Evolutionary conservation across 371 early-diverging fungal genomes (phyloP).

Genomic region (Synchytrium microbalum): DNA sequence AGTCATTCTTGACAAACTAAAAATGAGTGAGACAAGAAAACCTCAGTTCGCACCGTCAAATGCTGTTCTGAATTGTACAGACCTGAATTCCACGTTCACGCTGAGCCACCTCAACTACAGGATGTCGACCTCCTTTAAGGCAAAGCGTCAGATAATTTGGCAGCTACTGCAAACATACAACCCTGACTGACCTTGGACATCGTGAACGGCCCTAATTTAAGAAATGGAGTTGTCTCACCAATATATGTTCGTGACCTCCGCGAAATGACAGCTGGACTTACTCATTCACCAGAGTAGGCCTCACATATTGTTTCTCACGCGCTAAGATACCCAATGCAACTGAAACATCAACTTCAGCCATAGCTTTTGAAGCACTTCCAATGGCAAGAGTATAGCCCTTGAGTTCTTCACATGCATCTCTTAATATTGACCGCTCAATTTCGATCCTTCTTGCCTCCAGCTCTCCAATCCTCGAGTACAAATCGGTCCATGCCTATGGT

Average conservation of each 20-base stretch:
- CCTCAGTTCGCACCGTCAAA: background rate
- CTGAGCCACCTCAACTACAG: slow-evolving; percentile 77
- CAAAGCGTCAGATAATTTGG: background rate
- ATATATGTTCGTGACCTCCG: too few species aligned
- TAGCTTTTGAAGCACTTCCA: slow-evolving; percentile 20
- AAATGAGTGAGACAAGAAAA: slow-evolving; percentile 20
- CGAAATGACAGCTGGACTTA: too few species aligned
- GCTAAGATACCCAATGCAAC: slow-evolving; percentile 53
- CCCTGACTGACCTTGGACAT: slow-evolving; percentile 6
- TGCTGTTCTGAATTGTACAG: background rate
- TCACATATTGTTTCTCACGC: slow-evolving; percentile 40
- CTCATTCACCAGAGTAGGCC: slow-evolving; percentile 51
- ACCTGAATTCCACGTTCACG: too few species aligned
- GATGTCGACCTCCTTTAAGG: slow-evolving; percentile 65
- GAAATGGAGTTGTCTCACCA: background rate
- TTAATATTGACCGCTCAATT: slow-evolving; percentile 15
- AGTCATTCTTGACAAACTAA: slow-evolving; percentile 69
- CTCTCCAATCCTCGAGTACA: background rate
- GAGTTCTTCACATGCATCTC: slow-evolving; percentile 19
- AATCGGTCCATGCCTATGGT: background rate
- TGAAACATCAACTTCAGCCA: slow-evolving; percentile 66
- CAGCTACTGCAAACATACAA: slow-evolving; percentile 2
- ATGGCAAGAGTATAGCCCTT: slow-evolving; percentile 5
- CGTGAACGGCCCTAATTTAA: slow-evolving; percentile 6
- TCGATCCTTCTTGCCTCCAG: slow-evolving; percentile 2